Evolutionary conservation across 2,329 filamentous ascomycete species (phyloP).

Genomic region (Camillea tinctor): DNA sequence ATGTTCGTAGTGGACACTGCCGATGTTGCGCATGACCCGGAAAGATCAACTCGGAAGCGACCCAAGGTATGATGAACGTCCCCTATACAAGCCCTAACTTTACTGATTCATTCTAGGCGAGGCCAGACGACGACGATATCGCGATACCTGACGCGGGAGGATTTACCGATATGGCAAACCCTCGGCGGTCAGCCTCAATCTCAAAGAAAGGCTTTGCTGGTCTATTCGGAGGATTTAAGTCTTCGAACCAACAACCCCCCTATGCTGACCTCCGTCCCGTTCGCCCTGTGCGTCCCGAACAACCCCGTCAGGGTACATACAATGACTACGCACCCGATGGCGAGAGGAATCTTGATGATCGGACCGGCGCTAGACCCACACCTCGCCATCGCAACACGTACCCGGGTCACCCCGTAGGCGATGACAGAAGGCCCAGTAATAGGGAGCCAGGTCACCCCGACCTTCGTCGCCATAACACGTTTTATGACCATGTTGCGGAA

Average conservation of each 20-base stretch:
- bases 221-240: constrained; percentile 60
- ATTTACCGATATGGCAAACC: constrained; percentile 46
- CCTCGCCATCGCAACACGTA: neutral
- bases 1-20: constrained; percentile 46
- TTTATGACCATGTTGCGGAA: neutral
- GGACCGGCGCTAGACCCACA: neutral
- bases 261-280: constrained; percentile 37
- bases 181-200: constrained; percentile 61
- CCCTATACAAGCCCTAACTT: neutral
- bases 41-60: constrained; percentile 46
- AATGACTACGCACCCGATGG: neutral
- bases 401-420: neutral
- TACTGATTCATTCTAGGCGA: constrained; percentile 23
- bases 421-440: neutral
- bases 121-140: constrained; percentile 53
- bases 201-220: constrained; percentile 61
- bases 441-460: neutral
- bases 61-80: constrained; percentile 45
- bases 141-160: constrained; percentile 55
- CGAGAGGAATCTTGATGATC: neutral
- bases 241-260: constrained; percentile 37
- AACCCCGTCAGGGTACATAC: neutral
- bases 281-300: neutral
- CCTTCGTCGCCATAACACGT: neutral
- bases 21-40: constrained; percentile 41